A percentile compares a stretch with the other conserved stretches of the same genome.
These are phyloP conservation scores for Esteya vermicola DNA, from an alignment of 2,329 filamentous ascomycete species.

Conservation along the genomic window DNA sequence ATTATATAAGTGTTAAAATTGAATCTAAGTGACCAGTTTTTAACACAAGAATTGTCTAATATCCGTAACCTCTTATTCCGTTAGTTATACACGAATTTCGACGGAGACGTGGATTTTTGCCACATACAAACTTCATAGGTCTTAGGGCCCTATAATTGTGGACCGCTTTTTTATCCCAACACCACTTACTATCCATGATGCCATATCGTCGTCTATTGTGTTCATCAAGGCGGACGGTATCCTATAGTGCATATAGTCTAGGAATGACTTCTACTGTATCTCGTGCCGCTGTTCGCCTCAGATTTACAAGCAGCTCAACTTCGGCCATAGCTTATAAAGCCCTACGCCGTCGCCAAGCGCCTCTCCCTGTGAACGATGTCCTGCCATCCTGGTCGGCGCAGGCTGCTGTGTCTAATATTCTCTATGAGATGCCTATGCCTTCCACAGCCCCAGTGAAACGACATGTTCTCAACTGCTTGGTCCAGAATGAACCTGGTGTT, in stretches of 20 bases:
- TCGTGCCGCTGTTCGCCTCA: slow-evolving; percentile 19
- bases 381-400: slow-evolving; percentile 77
- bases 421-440: slow-evolving; percentile 91
- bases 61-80: too few species aligned
- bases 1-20: too few species aligned
- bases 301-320: slow-evolving; percentile 55
- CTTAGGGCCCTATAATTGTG: neutral
- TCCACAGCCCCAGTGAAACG: slow-evolving; percentile 76
- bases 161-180: too few species aligned
- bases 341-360: slow-evolving; percentile 76
- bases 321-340: slow-evolving; percentile 96
- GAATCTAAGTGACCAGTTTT: too few species aligned
- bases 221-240: slow-evolving; percentile 12
- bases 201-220: slow-evolving; percentile 6
- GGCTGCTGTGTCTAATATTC: slow-evolving; percentile 91
- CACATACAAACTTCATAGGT: too few species aligned
- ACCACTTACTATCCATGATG: slow-evolving; percentile 3
- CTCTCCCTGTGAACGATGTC: slow-evolving; percentile 64
- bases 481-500: slow-evolving; percentile 97
- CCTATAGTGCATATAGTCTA: too few species aligned
- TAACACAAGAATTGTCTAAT: too few species aligned
- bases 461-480: slow-evolving; percentile 93
- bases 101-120: too few species aligned
- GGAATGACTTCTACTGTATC: slow-evolving; percentile 11
- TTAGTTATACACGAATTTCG: too few species aligned